phyloP scores from a whole-genome alignment of 2,329 filamentous ascomycete genomes.

The Aspergillus sp. region DNA sequence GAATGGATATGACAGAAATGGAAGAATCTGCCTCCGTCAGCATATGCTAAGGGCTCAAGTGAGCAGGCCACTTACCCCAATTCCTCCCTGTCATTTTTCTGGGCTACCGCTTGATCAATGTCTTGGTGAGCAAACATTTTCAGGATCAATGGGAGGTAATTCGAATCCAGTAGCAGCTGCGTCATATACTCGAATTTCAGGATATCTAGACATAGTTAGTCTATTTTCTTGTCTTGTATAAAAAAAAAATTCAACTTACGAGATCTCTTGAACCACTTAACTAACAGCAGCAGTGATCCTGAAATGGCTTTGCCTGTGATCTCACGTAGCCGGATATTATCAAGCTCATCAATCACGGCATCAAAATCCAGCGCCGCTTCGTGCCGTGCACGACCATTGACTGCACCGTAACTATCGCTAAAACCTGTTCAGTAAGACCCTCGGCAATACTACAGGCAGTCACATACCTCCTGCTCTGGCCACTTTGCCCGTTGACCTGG shows the following conservation, averaged over 20 bases:
- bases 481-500: conserved; percentile 47
- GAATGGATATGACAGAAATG: conserved; percentile 77
- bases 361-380: conserved; percentile 28
- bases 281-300: conserved; percentile 77
- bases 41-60: not conserved
- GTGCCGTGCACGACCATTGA: conserved; percentile 23
- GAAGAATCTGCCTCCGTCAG: conserved; percentile 67
- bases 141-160: conserved; percentile 86
- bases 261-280: conserved; percentile 96
- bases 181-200: conserved; percentile 95
- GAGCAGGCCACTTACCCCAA: conserved; percentile 58
- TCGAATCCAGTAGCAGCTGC: conserved; percentile 88
- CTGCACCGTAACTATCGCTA: conserved; percentile 25
- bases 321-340: conserved; percentile 76
- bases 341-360: conserved; percentile 67
- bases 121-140: conserved; percentile 96
- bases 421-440: not conserved
- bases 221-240: not conserved
- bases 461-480: conserved; percentile 48
- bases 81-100: conserved; percentile 76
- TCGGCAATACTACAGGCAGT: conserved; percentile 19
- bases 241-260: conserved; percentile 60
- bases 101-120: conserved; percentile 83
- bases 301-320: conserved; percentile 89
- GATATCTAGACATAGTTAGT: conserved; percentile 60